Evolutionary conservation across 331 rosid species (phyloP).

Genomic region (Erythrophleum ivorense): DNA sequence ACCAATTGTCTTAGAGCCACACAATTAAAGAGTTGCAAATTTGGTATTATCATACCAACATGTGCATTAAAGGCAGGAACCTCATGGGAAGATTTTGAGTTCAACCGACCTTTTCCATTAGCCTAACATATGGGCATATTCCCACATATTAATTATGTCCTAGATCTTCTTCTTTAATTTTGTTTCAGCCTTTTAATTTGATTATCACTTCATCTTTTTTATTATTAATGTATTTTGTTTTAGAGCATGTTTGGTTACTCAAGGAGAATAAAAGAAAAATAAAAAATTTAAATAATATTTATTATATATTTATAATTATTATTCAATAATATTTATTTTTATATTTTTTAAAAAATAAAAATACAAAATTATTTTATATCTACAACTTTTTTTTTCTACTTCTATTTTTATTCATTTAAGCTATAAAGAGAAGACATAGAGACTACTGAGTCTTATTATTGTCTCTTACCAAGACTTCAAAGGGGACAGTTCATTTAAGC

Average conservation of each 20-base stretch:
- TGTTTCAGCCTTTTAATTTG: background rate
- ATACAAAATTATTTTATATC: too few species aligned
- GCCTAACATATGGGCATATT: constrained; percentile 23
- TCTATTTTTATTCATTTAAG: too few species aligned
- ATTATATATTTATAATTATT: too few species aligned
- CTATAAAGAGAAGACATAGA: too few species aligned
- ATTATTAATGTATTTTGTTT: too few species aligned
- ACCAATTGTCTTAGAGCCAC: constrained; percentile 51
- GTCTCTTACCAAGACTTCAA: background rate
- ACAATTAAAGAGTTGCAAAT: constrained; percentile 44
- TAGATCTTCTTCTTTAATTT: background rate
- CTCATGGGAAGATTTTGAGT: constrained; percentile 58
- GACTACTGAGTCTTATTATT: background rate
- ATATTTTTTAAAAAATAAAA: too few species aligned
- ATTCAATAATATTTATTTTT: too few species aligned
- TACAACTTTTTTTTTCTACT: too few species aligned
- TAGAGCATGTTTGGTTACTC: too few species aligned
- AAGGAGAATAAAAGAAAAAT: too few species aligned
- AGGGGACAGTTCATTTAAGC: constrained; percentile 42
- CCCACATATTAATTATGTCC: background rate
- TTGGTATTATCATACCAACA: constrained; percentile 56
- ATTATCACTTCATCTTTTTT: too few species aligned
- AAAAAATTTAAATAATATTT: too few species aligned
- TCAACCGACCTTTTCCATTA: constrained; percentile 52
- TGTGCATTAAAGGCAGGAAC: constrained; percentile 62